Percentiles rank a stretch among this genome's conserved stretches.
These are phyloP conservation scores for Aspergillus quadrilineatus DNA, from an alignment of 2,329 filamentous ascomycete genomes.

Conservation along the genomic window DNA sequence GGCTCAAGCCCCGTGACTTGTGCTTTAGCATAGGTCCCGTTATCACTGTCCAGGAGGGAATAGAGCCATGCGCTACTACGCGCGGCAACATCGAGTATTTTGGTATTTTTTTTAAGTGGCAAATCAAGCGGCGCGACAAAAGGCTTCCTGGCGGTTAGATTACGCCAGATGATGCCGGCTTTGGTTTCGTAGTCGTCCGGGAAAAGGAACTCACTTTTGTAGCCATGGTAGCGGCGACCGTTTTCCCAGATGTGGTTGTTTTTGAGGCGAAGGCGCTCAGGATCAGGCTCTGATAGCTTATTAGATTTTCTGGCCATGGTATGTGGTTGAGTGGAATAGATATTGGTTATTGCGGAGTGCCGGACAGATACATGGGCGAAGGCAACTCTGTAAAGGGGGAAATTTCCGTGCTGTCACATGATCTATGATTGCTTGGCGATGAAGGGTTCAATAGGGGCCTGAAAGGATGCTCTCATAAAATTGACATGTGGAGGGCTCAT, in stretches of 20 bases:
- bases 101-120: not conserved
- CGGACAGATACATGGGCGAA: too few species aligned
- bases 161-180: not conserved
- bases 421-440: too few species aligned
- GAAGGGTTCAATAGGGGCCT: too few species aligned
- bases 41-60: not conserved
- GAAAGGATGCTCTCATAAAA: too few species aligned
- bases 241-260: constrained; percentile 8
- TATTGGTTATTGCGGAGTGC: too few species aligned
- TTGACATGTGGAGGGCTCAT: too few species aligned
- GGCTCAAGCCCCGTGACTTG: not conserved
- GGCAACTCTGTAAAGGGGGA: too few species aligned
- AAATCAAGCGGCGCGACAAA: constrained; percentile 4
- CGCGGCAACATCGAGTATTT: not conserved
- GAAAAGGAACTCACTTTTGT: not conserved
- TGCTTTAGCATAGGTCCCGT: not conserved
- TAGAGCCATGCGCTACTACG: not conserved
- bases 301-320: too few species aligned
- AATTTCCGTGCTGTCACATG: too few species aligned
- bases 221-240: constrained; percentile 5
- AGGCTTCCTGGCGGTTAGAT: not conserved
- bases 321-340: too few species aligned
- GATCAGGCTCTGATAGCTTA: too few species aligned
- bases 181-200: not conserved
- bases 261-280: too few species aligned